A percentile compares a stretch with the other conserved stretches of the same genome.
phyloP scores from a whole-genome alignment of 129 eudicot species.

The Centella asiatica region DNA sequence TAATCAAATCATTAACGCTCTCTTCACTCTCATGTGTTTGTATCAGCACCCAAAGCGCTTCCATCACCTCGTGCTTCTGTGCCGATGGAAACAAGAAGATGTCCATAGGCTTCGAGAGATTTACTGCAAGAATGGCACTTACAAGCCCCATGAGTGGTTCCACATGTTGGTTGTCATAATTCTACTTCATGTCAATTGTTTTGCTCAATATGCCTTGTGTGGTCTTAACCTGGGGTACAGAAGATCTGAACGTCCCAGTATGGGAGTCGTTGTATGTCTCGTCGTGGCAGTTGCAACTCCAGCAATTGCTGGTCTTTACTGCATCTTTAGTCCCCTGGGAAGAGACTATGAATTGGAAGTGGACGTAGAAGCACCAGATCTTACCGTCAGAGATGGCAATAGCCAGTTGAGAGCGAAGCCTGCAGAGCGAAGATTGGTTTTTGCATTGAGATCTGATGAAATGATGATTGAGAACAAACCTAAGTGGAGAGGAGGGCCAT shows the following conservation, averaged over 20 bases:
- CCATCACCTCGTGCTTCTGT: constrained; percentile 43
- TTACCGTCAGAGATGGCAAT: constrained; percentile 9
- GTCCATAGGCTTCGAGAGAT: constrained; percentile 24
- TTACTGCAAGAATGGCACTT: constrained; percentile 46
- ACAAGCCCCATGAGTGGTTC: constrained; percentile 52
- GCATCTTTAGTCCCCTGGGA: constrained; percentile 48
- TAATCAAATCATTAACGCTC: constrained; percentile 53
- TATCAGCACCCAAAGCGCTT: constrained; percentile 57
- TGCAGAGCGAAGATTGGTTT: constrained; percentile 23
- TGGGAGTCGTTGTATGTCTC: constrained; percentile 40
- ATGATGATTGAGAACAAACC: constrained; percentile 24
- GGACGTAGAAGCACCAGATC: constrained; percentile 36
- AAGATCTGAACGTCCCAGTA: constrained; percentile 41
- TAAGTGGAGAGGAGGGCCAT: constrained; percentile 45
- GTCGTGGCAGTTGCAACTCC: constrained; percentile 45
- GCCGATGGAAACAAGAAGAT: constrained; percentile 42
- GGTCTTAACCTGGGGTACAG: constrained; percentile 45
- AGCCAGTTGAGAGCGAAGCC: constrained; percentile 15
- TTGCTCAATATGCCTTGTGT: constrained; percentile 57
- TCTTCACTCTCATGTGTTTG: constrained; percentile 57
- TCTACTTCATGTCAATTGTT: constrained; percentile 42
- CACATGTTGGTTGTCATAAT: constrained; percentile 52
- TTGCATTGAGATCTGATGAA: constrained; percentile 23
- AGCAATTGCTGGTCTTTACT: constrained; percentile 46
- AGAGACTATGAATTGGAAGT: constrained; percentile 35